A percentile compares a stretch with the other conserved stretches of the same genome.
These are phyloP conservation scores for Phellopilus nigrolimitatus DNA, from an alignment of 1,284 basidiomycete species.

Conservation along the genomic window DNA sequence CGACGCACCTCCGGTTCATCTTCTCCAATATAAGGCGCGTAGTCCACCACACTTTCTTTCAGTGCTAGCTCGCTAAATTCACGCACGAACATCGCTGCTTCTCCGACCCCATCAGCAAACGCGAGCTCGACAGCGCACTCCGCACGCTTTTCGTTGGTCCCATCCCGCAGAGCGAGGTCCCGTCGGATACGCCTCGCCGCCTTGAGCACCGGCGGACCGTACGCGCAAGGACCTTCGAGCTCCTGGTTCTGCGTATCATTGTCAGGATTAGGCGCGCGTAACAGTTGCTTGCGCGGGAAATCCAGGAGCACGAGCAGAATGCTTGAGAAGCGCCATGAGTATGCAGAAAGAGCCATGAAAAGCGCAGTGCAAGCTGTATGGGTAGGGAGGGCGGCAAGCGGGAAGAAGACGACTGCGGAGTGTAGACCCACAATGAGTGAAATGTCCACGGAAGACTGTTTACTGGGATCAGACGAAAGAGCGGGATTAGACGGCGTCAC, in stretches of 20 bases:
- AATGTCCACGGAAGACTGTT: slow-evolving; percentile 44
- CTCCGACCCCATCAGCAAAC: slow-evolving; percentile 54
- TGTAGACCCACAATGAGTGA: slow-evolving; percentile 35
- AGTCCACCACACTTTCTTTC: slow-evolving; percentile 5
- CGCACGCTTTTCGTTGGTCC: slow-evolving; percentile 52
- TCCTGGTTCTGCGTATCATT: slow-evolving; percentile 28
- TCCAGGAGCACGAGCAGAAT: slow-evolving; percentile 62
- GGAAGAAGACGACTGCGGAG: slow-evolving; percentile 47
- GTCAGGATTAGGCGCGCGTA: slow-evolving; percentile 19
- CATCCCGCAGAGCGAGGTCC: slow-evolving; percentile 35
- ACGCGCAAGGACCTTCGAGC: slow-evolving; percentile 29
- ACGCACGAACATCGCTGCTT: slow-evolving; percentile 51
- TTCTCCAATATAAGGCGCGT: slow-evolving; percentile 22
- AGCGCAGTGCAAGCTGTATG: slow-evolving; percentile 35
- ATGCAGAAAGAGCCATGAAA: slow-evolving; percentile 33
- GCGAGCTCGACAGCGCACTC: slow-evolving; percentile 45
- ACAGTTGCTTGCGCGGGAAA: slow-evolving; percentile 44
- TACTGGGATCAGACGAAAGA: slow-evolving; percentile 43
- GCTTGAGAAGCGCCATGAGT: slow-evolving; percentile 55
- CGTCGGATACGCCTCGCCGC: slow-evolving; percentile 59
- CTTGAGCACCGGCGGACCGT: slow-evolving; percentile 60
- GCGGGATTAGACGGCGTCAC: slow-evolving; percentile 32
- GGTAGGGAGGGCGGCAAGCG: slow-evolving; percentile 54
- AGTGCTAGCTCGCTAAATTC: slow-evolving; percentile 49
- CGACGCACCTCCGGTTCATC: slow-evolving; percentile 48